Base-by-base conservation (phyloP, 106 monocot genomes). In the Dendrobium nobile region DNA sequence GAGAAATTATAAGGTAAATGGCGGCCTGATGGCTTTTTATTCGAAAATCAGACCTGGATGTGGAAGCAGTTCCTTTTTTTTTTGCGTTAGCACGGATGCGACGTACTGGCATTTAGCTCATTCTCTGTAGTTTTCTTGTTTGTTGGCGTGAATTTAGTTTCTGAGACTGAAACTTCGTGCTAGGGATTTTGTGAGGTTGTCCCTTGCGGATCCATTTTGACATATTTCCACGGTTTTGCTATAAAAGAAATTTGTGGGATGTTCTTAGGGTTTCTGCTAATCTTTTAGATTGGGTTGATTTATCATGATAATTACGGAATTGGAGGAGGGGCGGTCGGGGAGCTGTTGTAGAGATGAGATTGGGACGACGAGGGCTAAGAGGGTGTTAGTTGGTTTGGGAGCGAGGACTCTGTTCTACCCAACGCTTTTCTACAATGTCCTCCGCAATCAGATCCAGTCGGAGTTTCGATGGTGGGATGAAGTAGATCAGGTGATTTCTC, bases 401-500 rank as follows among this genome's bases (percentile, higher is more conserved):
- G 95, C 92, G 27, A 84, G 92, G 78, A 47, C 88, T 31, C 87
- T 95, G 17, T 95, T 95, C 80, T 95, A 95, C 79, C 95, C 95
- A 61, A 95, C 95, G 5, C 84, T 95, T 18, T 48, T 95, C 31
- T 95, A 95, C 79, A 95, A 95, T 82, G 89, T 95, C n/a, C 72
- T 91, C 40, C 77, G 95, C 85, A 93, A 91, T 79, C 89, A 87
- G 85, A 77, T 88, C 58, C 88, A 95, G 85, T 44, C 95, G 24
- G 95, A 89, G 75, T 95, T 95, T 82, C 90, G 88, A 75, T 95
- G 95, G 95, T 95, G 95, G 95, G 95, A 95, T 55, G 80, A 88
- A 83, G 86, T 95, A 18, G 89, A 93, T 84, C 87, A 93, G 91
- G 95, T 95, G n/a, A 26, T 80, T 1, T 28, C 37, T 78, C 43